Evolutionary conservation across 108 stramenopile species (phyloP).

Genomic region (Conticribra guillardii): DNA sequence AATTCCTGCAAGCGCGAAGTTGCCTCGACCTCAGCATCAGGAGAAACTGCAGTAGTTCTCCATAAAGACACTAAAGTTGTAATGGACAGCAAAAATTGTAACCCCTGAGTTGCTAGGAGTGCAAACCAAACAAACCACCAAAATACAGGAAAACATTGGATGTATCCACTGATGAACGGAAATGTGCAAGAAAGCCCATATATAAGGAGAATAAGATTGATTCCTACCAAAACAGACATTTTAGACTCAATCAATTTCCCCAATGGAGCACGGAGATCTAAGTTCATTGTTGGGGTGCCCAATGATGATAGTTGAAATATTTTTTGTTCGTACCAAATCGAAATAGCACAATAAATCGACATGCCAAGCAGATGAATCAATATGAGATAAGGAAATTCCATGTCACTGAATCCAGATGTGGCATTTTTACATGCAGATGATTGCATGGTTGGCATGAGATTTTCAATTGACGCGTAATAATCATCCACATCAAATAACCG

Average conservation of each 20-base stretch:
- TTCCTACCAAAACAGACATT: slow-evolving; percentile 30
- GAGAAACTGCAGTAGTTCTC: not conserved
- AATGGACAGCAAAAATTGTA: slow-evolving; percentile 27
- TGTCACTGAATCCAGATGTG: slow-evolving; percentile 30
- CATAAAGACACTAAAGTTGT: slow-evolving; percentile 26
- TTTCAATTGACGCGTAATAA: slow-evolving; percentile 6
- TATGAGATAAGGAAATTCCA: slow-evolving; percentile 20
- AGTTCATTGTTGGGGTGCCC: slow-evolving; percentile 39
- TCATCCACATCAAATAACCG: slow-evolving; percentile 15
- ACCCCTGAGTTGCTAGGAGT: slow-evolving; percentile 8
- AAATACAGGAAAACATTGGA: slow-evolving; percentile 18
- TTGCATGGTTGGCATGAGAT: slow-evolving; percentile 19
- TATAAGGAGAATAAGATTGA: slow-evolving; percentile 13
- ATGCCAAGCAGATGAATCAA: slow-evolving; percentile 21
- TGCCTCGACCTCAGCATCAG: not conserved
- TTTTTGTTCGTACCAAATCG: slow-evolving; percentile 30
- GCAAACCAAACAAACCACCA: slow-evolving; percentile 33
- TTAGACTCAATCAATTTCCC: slow-evolving; percentile 32
- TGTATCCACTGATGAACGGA: slow-evolving; percentile 1
- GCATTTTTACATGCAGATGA: slow-evolving; percentile 26
- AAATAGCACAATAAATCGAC: slow-evolving; percentile 24
- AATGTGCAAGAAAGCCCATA: slow-evolving; percentile 5
- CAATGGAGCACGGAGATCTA: slow-evolving; percentile 22
- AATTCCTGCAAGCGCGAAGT: not conserved
- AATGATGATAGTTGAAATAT: slow-evolving; percentile 35